Percentiles rank a stretch among this genome's conserved stretches.
Evolutionary conservation across 208 protist genomes (phyloP).

Genomic region (Crithidia fasciculata): DNA sequence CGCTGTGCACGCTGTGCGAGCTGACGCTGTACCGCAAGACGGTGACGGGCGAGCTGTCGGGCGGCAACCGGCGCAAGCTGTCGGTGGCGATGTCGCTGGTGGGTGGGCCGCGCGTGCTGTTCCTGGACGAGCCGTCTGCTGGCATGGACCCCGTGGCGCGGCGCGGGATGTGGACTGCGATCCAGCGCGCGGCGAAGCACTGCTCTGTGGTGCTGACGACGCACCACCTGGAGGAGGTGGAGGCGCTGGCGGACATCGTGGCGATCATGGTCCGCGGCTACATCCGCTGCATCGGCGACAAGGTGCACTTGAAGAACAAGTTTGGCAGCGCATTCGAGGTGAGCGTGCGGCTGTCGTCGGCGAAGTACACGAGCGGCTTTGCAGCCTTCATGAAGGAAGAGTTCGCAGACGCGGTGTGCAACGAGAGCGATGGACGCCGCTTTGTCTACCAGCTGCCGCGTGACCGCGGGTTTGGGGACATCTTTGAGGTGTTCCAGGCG

Average conservation of each 20-base stretch:
- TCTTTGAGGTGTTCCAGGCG: slow-evolving; percentile 42
- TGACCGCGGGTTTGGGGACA: slow-evolving; percentile 34
- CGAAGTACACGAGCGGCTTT: slow-evolving; percentile 16
- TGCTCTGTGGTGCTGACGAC: neutral
- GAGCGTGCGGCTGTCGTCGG: slow-evolving; percentile 37
- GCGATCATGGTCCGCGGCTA: slow-evolving; percentile 89
- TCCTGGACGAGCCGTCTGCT: slow-evolving; percentile 78
- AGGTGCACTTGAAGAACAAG: slow-evolving; percentile 83
- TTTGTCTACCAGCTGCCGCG: slow-evolving; percentile 46
- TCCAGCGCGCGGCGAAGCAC: slow-evolving; percentile 40
- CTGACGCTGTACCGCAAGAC: slow-evolving; percentile 61
- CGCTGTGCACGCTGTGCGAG: slow-evolving; percentile 75
- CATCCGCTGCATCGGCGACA: slow-evolving; percentile 84
- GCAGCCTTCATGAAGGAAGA: slow-evolving; percentile 36
- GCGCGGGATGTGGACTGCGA: slow-evolving; percentile 71
- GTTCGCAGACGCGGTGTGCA: slow-evolving; percentile 31
- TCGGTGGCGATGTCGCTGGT: slow-evolving; percentile 64
- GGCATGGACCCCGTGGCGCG: slow-evolving; percentile 74
- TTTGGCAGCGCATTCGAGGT: slow-evolving; percentile 78
- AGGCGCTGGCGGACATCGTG: slow-evolving; percentile 36
- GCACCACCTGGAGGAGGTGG: neutral
- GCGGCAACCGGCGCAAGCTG: slow-evolving; percentile 76
- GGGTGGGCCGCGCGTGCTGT: slow-evolving; percentile 57
- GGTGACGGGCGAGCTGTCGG: slow-evolving; percentile 28
- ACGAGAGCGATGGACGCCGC: slow-evolving; percentile 32